A percentile compares a stretch with the other conserved stretches of the same genome.
phyloP scores from a whole-genome alignment of 2,329 filamentous ascomycete species.

The Cyclaneusma minus region DNA sequence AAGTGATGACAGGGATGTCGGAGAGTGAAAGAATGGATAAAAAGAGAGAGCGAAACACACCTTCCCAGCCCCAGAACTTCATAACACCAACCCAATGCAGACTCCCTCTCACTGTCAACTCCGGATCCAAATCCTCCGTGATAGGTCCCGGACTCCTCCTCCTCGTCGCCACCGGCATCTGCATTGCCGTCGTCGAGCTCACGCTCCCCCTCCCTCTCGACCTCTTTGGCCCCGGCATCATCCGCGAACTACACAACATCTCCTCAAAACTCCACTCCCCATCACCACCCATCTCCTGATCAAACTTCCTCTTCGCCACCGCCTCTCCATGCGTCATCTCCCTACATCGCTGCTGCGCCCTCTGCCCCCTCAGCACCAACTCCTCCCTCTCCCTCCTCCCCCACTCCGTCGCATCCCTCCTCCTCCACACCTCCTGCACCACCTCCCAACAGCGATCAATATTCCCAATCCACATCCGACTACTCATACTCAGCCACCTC shows the following conservation, averaged over 20 bases:
- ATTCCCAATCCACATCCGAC: slow-evolving; percentile 49
- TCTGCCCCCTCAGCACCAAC: neutral
- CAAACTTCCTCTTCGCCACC: slow-evolving; percentile 14
- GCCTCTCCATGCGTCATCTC: slow-evolving; percentile 4
- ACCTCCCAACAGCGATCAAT: slow-evolving; percentile 51
- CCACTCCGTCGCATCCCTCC: slow-evolving; percentile 31
- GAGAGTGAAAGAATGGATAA: no score
- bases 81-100: slow-evolving; percentile 59
- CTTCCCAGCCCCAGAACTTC: slow-evolving; percentile 60
- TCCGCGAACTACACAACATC: slow-evolving; percentile 12
- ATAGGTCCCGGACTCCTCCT: slow-evolving; percentile 15
- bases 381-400: slow-evolving; percentile 5
- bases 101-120: slow-evolving; percentile 48
- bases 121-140: slow-evolving; percentile 32
- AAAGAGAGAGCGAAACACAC: slow-evolving; percentile 26
- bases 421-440: slow-evolving; percentile 49
- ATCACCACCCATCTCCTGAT: slow-evolving; percentile 15
- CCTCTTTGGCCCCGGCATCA: neutral
- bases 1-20: no score
- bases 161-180: slow-evolving; percentile 5
- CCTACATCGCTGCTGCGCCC: neutral
- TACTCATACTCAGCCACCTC: slow-evolving; percentile 44
- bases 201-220: no score
- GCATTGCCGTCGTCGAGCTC: no score
- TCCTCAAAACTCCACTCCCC: slow-evolving; percentile 14